Evolutionary conservation across 2,329 filamentous ascomycete genomes (phyloP), one percentile per base, ranked within the genome.

Genomic region (Fusarium pseudograminearum): DNA sequence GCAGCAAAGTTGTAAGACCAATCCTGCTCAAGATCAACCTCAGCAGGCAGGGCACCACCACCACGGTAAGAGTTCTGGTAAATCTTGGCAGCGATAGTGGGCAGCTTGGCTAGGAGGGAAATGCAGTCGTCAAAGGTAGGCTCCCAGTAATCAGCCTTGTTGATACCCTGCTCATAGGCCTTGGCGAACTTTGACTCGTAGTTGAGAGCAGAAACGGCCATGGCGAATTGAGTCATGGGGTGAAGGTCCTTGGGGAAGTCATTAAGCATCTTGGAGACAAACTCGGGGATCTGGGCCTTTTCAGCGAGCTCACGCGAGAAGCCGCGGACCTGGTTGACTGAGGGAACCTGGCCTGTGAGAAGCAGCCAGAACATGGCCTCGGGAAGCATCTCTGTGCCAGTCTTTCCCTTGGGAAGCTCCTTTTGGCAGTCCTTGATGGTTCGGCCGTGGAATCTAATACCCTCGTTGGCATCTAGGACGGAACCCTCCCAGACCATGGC

Each of bases 281-380:
- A 97, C 44, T 87, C 83, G 26, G 96, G 96, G 53, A 99, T 88
- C 74, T 88, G 84, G 24, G 92, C 91, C 83, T 98, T 91, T 79
- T 94, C 91, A 53, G 96, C 96, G 26, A 98, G 86, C 80, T 98
- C 91, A 61, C 90, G 89, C 47, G 93, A 97, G 75, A 99, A 90
- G 45, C 83, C 85, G 75, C 95, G 92, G 68, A 96, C 89, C 81
- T 99, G 96, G 67, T 84, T 84, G 24, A 90, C 91, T 2, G 92
- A 93, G 26, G 96, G 96, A 24, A 98, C 92, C 81, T 97, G 87
- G 63, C 96, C 96, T 12, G 96, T 99, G 74, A 99, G 86, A 52
- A 99, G 89, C 42, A 98, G 89, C 96, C 96, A 99, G 87, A 99
- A 99, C 96, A 99, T 99, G 81, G 95, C 90, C 83, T 99, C 96